Percentiles rank a stretch among this genome's conserved stretches.
phyloP scores from a whole-genome alignment of 1,284 basidiomycete species.

The Trichosporon ovoides region DNA sequence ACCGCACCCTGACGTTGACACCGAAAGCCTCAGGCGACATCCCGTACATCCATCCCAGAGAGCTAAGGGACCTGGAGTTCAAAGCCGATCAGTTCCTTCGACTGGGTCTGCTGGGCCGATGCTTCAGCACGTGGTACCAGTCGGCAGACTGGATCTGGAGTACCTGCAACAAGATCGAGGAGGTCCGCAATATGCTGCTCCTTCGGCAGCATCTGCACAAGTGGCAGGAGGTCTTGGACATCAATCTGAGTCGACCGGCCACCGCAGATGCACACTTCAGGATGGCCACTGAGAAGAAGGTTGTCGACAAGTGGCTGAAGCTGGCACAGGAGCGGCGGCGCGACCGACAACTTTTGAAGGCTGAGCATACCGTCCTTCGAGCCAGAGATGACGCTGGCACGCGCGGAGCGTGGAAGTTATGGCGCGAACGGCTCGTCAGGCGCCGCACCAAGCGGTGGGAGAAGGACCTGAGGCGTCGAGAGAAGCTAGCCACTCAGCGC shows the following conservation, averaged over 20 bases:
- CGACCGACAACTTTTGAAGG: constrained; percentile 10
- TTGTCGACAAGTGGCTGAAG: constrained; percentile 25
- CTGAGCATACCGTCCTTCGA: constrained; percentile 8
- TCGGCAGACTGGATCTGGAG: constrained; percentile 38
- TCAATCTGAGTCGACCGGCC: constrained; percentile 26
- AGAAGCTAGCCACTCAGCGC: constrained; percentile 7
- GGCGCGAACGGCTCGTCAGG: constrained; percentile 25
- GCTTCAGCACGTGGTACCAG: constrained; percentile 42
- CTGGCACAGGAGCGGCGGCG: constrained; percentile 16
- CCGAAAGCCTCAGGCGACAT: not conserved
- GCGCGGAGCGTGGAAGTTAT: constrained; percentile 20
- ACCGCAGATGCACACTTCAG: constrained; percentile 33
- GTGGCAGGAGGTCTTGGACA: constrained; percentile 29
- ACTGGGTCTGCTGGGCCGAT: constrained; percentile 38
- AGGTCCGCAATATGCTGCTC: constrained; percentile 34
- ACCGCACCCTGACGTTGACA: not conserved
- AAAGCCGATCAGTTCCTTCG: constrained; percentile 39
- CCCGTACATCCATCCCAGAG: not conserved
- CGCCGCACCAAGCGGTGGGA: constrained; percentile 34
- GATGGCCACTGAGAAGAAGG: constrained; percentile 17
- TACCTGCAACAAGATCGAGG: constrained; percentile 39
- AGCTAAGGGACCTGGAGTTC: constrained; percentile 25
- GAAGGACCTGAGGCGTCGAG: constrained; percentile 29
- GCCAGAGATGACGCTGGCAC: constrained; percentile 2
- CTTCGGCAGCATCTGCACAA: constrained; percentile 35